phyloP scores from a whole-genome alignment of 2,329 filamentous ascomycete species.

The Aureobasidium sp. region DNA sequence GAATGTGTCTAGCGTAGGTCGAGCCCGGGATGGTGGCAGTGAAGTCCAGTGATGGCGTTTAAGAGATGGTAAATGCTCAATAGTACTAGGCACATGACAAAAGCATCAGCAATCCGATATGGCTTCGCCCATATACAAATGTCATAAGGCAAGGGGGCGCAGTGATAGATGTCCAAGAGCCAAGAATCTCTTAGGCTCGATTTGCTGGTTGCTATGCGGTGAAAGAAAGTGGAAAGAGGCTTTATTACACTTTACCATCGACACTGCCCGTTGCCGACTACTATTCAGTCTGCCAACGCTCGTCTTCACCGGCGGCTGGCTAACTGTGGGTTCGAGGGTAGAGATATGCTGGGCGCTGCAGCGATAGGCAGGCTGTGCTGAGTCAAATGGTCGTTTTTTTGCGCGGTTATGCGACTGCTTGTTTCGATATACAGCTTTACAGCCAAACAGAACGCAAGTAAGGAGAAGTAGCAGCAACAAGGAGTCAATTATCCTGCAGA shows the following conservation, averaged over 20 bases:
- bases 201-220: neutral
- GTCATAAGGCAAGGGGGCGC: slow-evolving; percentile 1
- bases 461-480: neutral
- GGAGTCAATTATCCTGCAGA: neutral
- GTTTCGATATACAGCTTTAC: neutral
- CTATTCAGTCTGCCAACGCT: neutral
- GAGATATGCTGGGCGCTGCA: neutral
- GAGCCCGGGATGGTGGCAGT: neutral
- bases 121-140: slow-evolving; percentile 4
- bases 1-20: neutral
- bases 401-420: neutral
- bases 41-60: neutral
- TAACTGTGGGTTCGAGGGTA: neutral
- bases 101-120: slow-evolving; percentile 7
- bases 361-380: slow-evolving; percentile 1
- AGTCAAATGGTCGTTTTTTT: slow-evolving; percentile 4
- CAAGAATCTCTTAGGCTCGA: slow-evolving; percentile 1
- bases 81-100: neutral
- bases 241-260: slow-evolving; percentile 11
- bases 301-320: slow-evolving; percentile 1
- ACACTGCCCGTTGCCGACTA: neutral
- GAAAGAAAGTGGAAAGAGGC: slow-evolving; percentile 6
- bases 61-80: neutral
- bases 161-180: slow-evolving; percentile 5
- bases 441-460: neutral